Conservation (phyloP, 257 asterid genomes). For the Penstemon eatonii region DNA sequence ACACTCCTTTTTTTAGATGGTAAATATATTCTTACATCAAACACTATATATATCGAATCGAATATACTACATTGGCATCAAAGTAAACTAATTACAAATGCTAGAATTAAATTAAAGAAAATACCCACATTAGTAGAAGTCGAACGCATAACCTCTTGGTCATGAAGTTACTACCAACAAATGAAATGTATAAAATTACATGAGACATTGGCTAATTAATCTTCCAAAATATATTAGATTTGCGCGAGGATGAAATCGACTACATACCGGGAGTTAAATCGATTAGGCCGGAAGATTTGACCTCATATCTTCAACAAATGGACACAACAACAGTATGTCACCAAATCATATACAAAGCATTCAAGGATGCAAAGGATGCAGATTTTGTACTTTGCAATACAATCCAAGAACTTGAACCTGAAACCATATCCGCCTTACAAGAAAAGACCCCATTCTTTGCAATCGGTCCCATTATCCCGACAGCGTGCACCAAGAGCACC, state of each 20-base stretch:
- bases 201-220: background rate
- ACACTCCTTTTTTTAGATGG: too few species aligned
- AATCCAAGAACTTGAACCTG: conserved; percentile 27
- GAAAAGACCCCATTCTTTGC: conserved; percentile 15
- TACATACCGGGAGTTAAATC: conserved; percentile 33
- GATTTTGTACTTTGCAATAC: conserved; percentile 33
- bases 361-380: conserved; percentile 28
- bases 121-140: too few species aligned
- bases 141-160: too few species aligned
- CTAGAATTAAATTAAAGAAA: too few species aligned
- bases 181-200: background rate
- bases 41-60: too few species aligned
- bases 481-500: conserved; percentile 26
- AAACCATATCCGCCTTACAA: conserved; percentile 25
- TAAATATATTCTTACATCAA: too few species aligned
- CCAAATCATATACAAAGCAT: conserved; percentile 30
- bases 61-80: too few species aligned
- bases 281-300: conserved; percentile 28
- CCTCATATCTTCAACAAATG: conserved; percentile 29
- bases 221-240: conserved; percentile 23
- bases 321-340: conserved; percentile 29
- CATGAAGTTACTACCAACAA: too few species aligned
- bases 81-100: too few species aligned
- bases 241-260: conserved; percentile 29
- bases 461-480: conserved; percentile 42